Conservation (phyloP, 2,329 filamentous ascomycete genomes). For the Conoideocrella luteorostrata region DNA sequence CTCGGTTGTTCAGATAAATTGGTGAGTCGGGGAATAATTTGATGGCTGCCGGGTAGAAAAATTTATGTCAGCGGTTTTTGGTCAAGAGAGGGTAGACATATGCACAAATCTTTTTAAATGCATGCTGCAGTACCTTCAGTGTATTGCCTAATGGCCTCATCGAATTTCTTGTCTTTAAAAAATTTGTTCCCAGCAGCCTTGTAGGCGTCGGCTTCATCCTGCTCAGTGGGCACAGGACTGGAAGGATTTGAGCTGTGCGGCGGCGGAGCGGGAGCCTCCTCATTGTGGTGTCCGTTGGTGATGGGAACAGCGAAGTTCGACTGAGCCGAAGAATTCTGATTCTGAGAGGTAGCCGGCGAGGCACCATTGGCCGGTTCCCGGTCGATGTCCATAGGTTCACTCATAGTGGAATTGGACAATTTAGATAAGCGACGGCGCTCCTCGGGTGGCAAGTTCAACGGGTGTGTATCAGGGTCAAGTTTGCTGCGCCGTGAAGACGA, state of each 20-base stretch:
- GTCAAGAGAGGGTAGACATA: not conserved
- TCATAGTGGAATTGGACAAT: conserved; percentile 54
- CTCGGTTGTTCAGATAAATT: conserved; percentile 90
- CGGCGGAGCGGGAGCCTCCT: conserved; percentile 57
- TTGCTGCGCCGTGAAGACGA: conserved; percentile 45
- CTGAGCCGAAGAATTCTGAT: conserved; percentile 29
- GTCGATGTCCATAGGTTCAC: conserved; percentile 71
- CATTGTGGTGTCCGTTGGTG: conserved; percentile 38
- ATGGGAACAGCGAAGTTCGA: conserved; percentile 47
- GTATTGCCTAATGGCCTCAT: conserved; percentile 84
- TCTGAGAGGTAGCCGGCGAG: conserved; percentile 44
- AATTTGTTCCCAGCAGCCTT: conserved; percentile 93
- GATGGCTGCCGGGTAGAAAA: conserved; percentile 54
- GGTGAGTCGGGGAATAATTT: conserved; percentile 78
- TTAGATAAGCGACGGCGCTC: conserved; percentile 71
- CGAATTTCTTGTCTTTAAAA: conserved; percentile 91
- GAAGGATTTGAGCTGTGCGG: conserved; percentile 62
- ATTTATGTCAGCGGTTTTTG: not conserved
- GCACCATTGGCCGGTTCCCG: conserved; percentile 49
- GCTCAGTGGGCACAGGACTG: conserved; percentile 46
- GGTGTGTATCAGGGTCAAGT: conserved; percentile 68
- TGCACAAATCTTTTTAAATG: not conserved
- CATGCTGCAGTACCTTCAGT: conserved; percentile 65
- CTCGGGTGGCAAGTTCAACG: conserved; percentile 84
- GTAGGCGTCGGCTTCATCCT: conserved; percentile 80